Conservation (phyloP, 1,139 yeast species). For the Scheffersomyces titani region DNA sequence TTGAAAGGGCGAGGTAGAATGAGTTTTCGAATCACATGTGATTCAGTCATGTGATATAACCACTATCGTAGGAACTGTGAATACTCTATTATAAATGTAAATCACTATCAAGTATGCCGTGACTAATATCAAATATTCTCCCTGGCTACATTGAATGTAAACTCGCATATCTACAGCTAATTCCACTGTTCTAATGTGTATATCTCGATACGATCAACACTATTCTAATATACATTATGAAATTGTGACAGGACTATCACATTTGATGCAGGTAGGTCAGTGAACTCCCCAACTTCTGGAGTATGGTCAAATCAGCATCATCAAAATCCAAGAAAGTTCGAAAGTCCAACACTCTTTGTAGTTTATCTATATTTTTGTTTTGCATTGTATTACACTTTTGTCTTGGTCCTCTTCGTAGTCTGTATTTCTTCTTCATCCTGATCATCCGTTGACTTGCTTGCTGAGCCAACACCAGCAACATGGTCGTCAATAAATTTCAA, state of each 20-base stretch:
- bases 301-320: not conserved
- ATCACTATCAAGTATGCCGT: no score
- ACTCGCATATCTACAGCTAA: no score
- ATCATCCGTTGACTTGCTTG: slow-evolving; percentile 9
- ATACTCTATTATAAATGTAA: no score
- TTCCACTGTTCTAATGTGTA: not conserved
- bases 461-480: slow-evolving; percentile 10
- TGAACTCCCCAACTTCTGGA: not conserved
- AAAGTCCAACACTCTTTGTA: not conserved
- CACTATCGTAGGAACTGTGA: no score
- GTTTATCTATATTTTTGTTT: not conserved
- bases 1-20: not conserved
- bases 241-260: not conserved
- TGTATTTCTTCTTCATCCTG: slow-evolving; percentile 10
- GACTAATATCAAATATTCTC: no score
- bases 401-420: slow-evolving; percentile 1
- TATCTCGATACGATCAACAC: not conserved
- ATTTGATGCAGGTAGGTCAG: not conserved
- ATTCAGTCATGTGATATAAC: not conserved
- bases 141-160: not conserved
- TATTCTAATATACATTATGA: not conserved
- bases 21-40: not conserved
- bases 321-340: not conserved
- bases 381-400: not conserved
- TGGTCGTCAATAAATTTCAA: slow-evolving; percentile 41